Conservation (phyloP, 148 eudicot species). For the Rhododendron ferrugineum region DNA sequence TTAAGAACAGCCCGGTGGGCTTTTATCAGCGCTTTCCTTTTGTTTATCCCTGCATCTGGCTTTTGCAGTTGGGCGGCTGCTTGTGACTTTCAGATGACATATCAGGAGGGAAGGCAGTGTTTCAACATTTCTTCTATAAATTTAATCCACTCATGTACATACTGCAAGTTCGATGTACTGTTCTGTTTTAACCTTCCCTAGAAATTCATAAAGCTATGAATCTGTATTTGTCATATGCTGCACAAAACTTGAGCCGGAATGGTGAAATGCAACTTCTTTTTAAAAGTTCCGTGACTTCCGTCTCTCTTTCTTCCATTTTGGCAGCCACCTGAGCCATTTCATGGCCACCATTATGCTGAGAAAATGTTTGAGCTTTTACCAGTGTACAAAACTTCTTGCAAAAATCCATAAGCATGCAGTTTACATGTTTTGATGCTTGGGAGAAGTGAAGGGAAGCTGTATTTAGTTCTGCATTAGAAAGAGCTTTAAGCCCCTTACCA, state of each 20-base stretch:
- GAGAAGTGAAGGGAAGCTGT: neutral
- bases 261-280: neutral
- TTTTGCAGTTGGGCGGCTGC: slow-evolving; percentile 54
- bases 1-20: too few species aligned
- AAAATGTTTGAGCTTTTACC: neutral
- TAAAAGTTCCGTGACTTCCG: neutral
- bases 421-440: neutral
- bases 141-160: neutral
- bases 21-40: neutral
- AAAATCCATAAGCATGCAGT: neutral
- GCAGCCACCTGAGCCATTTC: neutral
- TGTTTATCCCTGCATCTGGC: neutral
- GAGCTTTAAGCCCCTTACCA: neutral
- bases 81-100: slow-evolving; percentile 14
- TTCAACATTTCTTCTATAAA: neutral
- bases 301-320: neutral
- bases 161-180: neutral
- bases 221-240: neutral
- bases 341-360: neutral
- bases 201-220: neutral
- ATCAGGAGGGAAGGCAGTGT: slow-evolving; percentile 5
- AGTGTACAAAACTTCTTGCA: neutral
- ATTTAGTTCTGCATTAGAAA: neutral
- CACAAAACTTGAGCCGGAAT: neutral
- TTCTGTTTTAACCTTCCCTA: neutral